Percentiles rank a stretch among this genome's conserved stretches.
These are phyloP conservation scores for Bondarzewia mesenterica DNA, from an alignment of 1,284 basidiomycete genomes.

Conservation along the genomic window DNA sequence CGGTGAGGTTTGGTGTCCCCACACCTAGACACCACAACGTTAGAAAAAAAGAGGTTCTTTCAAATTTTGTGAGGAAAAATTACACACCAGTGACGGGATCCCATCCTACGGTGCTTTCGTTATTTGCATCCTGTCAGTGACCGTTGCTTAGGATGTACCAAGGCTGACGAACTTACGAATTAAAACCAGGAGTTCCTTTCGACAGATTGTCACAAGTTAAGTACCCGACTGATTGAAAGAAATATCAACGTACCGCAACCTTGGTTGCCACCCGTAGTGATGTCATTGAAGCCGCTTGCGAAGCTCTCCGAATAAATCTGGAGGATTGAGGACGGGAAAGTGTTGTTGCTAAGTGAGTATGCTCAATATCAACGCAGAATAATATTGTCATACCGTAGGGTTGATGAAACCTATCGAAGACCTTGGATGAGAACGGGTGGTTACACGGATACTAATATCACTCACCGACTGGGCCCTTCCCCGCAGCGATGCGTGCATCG, in stretches of 20 bases:
- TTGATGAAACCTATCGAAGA: slow-evolving; percentile 25
- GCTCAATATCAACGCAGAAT: background rate
- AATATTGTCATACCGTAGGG: slow-evolving; percentile 20
- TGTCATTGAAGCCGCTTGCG: slow-evolving; percentile 10
- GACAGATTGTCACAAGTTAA: background rate
- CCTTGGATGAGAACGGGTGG: background rate
- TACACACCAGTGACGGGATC: slow-evolving; percentile 11
- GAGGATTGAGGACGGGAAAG: background rate
- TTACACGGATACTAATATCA: background rate
- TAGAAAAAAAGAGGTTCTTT: background rate
- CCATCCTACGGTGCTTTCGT: slow-evolving; percentile 9
- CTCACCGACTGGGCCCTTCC: slow-evolving; percentile 27
- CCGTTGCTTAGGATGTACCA: background rate
- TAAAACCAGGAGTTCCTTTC: slow-evolving; percentile 9
- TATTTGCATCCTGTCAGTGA: background rate
- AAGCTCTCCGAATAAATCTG: slow-evolving; percentile 7
- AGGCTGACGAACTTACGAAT: slow-evolving; percentile 6
- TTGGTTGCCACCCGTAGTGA: slow-evolving; percentile 9
- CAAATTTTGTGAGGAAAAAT: background rate
- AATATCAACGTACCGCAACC: slow-evolving; percentile 10
- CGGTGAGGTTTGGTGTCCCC: slow-evolving; percentile 4
- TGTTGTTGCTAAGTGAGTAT: too few species aligned
- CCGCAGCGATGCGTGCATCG: slow-evolving; percentile 28
- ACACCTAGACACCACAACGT: slow-evolving; percentile 1
- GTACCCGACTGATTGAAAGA: background rate